Evolutionary conservation across 257 asterid species (phyloP).

Genomic region (Penstemon barbatus): DNA sequence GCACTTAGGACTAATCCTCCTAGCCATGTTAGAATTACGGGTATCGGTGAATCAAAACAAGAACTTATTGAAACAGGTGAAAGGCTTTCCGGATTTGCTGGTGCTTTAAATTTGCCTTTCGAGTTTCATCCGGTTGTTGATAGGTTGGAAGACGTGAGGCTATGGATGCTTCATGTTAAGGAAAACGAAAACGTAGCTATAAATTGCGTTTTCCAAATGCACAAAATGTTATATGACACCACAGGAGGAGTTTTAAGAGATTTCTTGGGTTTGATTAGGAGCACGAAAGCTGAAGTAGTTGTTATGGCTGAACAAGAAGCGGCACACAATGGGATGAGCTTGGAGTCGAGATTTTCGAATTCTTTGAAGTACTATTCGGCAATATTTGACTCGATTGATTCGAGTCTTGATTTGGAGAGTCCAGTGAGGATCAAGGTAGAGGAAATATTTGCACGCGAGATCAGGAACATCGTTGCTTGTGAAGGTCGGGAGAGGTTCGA

Average conservation of each 20-base stretch:
- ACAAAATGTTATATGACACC: constrained; percentile 70
- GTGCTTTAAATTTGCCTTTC: constrained; percentile 58
- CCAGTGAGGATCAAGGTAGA: constrained; percentile 64
- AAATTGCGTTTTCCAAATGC: constrained; percentile 78
- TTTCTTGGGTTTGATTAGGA: constrained; percentile 67
- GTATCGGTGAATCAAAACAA: constrained; percentile 88
- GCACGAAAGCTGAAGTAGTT: constrained; percentile 69
- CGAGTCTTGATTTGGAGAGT: constrained; percentile 54
- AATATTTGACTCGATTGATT: constrained; percentile 68
- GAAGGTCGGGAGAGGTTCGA: constrained; percentile 83
- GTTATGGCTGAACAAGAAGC: constrained; percentile 90
- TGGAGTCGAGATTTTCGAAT: constrained; percentile 58
- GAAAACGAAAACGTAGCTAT: constrained; percentile 78
- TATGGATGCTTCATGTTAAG: constrained; percentile 99
- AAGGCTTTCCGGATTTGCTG: constrained; percentile 75
- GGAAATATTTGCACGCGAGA: constrained; percentile 72
- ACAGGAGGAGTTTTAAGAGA: constrained; percentile 54
- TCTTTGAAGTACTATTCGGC: constrained; percentile 78
- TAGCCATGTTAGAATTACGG: constrained; percentile 80
- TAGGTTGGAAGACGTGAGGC: constrained; percentile 85
- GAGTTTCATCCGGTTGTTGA: constrained; percentile 95
- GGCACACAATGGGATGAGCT: constrained; percentile 49
- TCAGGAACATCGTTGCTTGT: constrained; percentile 66
- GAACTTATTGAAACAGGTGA: constrained; percentile 82
- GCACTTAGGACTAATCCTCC: constrained; percentile 74